phyloP scores from a whole-genome alignment of 2,329 filamentous ascomycete species.

The Diaporthe citri region DNA sequence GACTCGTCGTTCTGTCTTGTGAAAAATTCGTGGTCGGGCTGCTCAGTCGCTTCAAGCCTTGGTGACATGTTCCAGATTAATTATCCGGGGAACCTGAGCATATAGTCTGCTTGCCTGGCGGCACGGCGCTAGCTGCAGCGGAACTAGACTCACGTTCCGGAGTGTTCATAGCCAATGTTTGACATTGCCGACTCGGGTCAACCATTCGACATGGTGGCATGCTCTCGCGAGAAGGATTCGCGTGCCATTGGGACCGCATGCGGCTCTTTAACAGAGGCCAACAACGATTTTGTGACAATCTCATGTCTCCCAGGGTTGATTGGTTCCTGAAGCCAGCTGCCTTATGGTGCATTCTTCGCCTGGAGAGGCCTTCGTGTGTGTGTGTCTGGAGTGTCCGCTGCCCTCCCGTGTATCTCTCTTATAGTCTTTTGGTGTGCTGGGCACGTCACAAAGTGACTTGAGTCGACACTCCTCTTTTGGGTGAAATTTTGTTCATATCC shows the following conservation, averaged over 20 bases:
- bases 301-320: background rate
- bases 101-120: background rate
- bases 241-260: too few species aligned
- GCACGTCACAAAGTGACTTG: background rate
- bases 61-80: background rate
- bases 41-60: background rate
- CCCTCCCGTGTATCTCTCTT: background rate
- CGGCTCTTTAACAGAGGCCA: background rate
- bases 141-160: background rate
- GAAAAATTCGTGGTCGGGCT: background rate
- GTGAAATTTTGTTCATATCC: background rate
- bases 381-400: background rate
- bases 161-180: background rate
- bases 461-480: background rate
- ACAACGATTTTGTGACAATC: background rate
- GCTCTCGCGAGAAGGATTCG: too few species aligned
- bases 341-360: background rate
- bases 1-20: background rate
- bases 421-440: background rate
- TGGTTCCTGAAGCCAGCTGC: background rate
- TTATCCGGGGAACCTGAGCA: background rate
- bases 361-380: background rate
- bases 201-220: background rate
- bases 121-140: slow-evolving; percentile 14
- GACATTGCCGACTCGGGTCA: background rate